Base-by-base conservation (phyloP, 2,329 filamentous ascomycete species). In the Coccinonectria pachysandricola region DNA sequence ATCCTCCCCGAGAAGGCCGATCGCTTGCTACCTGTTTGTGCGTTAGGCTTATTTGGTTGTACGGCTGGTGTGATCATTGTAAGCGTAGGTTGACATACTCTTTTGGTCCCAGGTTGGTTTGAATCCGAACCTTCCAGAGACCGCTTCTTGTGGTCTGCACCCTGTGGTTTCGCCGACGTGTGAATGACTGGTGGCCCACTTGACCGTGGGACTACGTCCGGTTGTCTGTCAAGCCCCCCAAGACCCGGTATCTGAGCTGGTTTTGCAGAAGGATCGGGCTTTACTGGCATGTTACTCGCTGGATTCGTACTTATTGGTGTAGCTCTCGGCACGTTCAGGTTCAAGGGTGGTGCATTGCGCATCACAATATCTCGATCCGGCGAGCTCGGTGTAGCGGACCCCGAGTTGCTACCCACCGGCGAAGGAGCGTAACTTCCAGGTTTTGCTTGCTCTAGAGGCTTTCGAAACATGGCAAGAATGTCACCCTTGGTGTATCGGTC, bases 401-500 rank as follows among this genome's bases (percentile, higher is more conserved):
- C 21, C 15, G 17, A 31, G 27, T 5, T 21, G 28, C n/a, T n/a
- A n/a, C n/a, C n/a, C 17, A 19, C 17, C 3, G 25, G 16, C 19
- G 33, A 30, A 6, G 35, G 36, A 8, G 32, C 20, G 14, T 47
- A 45, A 12, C 34, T 36, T 6, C 42, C 40, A 7, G 48, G 35
- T 22, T 43, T 49, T 11, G 59, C 47, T 36, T 49, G 54, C 27
- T 52, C 49, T 2, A 63, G 54, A 2, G 64, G 59, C 28, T 48
- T 61, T 15, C 57, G 55, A 15, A 75, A 59, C 50, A 69, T 53
- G 11, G 52, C 49, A 26, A 72, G 28, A 24, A 75, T 56, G 31
- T 74, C 60, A 5, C 71, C 87, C 21, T 72, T 67, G 0, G 83
- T 94, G 52, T 91, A 94, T 7, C 78, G 63, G 35, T 81, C 70